A percentile compares a stretch with the other conserved stretches of the same genome.
These are phyloP conservation scores for Xerocomellus amylosporus DNA, from an alignment of 768 basidiomycete species.

Conservation along the genomic window DNA sequence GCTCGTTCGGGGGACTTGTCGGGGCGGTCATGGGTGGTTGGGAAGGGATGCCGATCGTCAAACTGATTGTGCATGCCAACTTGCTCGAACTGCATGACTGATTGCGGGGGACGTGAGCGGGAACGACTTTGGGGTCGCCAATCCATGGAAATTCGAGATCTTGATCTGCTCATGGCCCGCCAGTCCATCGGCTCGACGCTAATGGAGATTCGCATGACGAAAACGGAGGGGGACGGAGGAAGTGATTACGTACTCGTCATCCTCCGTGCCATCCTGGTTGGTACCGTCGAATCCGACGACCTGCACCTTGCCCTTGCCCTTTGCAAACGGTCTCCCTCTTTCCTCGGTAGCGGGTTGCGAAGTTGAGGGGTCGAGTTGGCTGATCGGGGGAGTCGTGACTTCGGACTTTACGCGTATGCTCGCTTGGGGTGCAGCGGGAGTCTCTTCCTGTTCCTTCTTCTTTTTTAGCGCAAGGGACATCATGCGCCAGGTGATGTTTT, in stretches of 20 bases:
- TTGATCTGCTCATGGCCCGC: slow-evolving; percentile 86
- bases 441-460: slow-evolving; percentile 71
- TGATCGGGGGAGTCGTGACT: slow-evolving; percentile 3
- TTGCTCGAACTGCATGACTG: slow-evolving; percentile 49
- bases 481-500: slow-evolving; percentile 98
- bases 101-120: slow-evolving; percentile 69
- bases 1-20: slow-evolving; percentile 30
- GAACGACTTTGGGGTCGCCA: slow-evolving; percentile 81
- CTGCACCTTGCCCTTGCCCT: slow-evolving; percentile 74
- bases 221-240: slow-evolving; percentile 19
- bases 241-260: slow-evolving; percentile 62
- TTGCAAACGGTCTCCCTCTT: slow-evolving; percentile 74
- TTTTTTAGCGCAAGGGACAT: slow-evolving; percentile 94
- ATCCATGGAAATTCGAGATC: slow-evolving; percentile 89
- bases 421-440: neutral
- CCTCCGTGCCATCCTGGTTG: slow-evolving; percentile 67
- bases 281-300: slow-evolving; percentile 80
- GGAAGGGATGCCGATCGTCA: slow-evolving; percentile 48
- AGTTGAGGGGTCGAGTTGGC: neutral
- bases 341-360: slow-evolving; percentile 37
- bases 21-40: slow-evolving; percentile 27
- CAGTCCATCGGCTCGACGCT: slow-evolving; percentile 82
- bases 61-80: slow-evolving; percentile 31
- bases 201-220: slow-evolving; percentile 25
- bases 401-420: slow-evolving; percentile 27